A percentile compares a stretch with the other conserved stretches of the same genome.
Conservation (phyloP, 2,329 filamentous ascomycete species). For the Arachnopeziza araneosa region DNA sequence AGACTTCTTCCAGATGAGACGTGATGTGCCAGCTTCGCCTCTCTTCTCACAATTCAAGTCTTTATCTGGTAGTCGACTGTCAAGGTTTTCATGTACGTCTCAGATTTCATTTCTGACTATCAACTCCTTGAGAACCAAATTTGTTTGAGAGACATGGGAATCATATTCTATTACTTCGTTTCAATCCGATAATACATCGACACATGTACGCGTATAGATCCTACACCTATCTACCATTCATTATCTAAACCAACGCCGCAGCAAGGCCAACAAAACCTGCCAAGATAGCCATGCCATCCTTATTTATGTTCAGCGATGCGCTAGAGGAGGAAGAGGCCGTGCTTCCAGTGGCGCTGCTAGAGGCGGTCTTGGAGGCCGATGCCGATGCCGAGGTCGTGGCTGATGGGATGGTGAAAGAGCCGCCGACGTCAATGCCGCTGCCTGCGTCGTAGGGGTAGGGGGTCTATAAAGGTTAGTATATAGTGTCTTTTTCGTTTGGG, state of each 20-base stretch:
- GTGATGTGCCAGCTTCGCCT: no score
- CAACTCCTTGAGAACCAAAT: no score
- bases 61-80: no score
- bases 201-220: not conserved
- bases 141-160: no score
- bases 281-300: not conserved
- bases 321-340: not conserved
- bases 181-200: no score
- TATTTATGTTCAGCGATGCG: not conserved
- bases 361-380: not conserved
- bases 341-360: not conserved
- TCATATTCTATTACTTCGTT: no score
- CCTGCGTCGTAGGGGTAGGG: conserved; percentile 17
- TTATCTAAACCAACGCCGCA: not conserved
- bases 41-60: no score
- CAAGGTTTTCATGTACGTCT: no score
- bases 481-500: no score
- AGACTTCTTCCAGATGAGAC: no score
- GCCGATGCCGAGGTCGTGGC: not conserved
- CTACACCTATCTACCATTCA: not conserved
- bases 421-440: conserved; percentile 11
- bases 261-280: not conserved
- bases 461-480: not conserved
- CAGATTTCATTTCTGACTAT: no score
- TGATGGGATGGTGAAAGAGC: not conserved